phyloP scores from a whole-genome alignment of 1,284 basidiomycete species.

The Naganishia sp. region DNA sequence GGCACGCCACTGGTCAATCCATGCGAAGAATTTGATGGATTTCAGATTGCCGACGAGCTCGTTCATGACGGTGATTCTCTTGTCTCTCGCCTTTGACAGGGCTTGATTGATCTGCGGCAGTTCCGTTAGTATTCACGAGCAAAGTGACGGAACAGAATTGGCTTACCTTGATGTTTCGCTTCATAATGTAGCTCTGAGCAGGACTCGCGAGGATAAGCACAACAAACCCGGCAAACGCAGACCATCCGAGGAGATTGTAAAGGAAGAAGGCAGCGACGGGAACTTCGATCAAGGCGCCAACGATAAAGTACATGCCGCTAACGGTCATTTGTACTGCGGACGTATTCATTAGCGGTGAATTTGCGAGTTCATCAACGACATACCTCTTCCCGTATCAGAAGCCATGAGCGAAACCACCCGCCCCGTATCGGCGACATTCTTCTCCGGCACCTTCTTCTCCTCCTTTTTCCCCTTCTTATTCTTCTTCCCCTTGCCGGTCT shows the following conservation, averaged over 20 bases:
- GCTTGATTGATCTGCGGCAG: slow-evolving; percentile 69
- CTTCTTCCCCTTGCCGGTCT: slow-evolving; percentile 20
- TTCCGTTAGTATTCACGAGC: not conserved
- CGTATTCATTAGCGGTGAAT: not conserved
- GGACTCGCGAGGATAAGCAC: slow-evolving; percentile 74
- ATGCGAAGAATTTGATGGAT: slow-evolving; percentile 50
- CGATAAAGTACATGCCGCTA: slow-evolving; percentile 55
- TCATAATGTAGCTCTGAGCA: slow-evolving; percentile 52
- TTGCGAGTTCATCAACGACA: not conserved
- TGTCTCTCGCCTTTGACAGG: slow-evolving; percentile 71
- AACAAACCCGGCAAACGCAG: slow-evolving; percentile 81
- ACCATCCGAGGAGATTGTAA: slow-evolving; percentile 79
- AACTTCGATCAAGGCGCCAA: slow-evolving; percentile 77
- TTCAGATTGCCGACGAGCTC: slow-evolving; percentile 56
- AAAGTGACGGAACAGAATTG: slow-evolving; percentile 13
- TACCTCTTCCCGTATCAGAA: slow-evolving; percentile 36
- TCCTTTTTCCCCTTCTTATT: slow-evolving; percentile 46
- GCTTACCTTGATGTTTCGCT: slow-evolving; percentile 64
- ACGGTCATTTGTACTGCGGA: slow-evolving; percentile 43
- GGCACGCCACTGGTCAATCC: slow-evolving; percentile 52
- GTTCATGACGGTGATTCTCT: slow-evolving; percentile 79
- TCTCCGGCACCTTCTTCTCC: slow-evolving; percentile 38
- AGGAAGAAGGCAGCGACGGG: slow-evolving; percentile 72
- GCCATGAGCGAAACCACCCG: slow-evolving; percentile 58
- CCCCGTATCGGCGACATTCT: slow-evolving; percentile 54